Evolutionary conservation across 2,329 filamentous ascomycete species (phyloP), one percentile per base, ranked within the genome.

Genomic region (Claviceps maximensis): DNA sequence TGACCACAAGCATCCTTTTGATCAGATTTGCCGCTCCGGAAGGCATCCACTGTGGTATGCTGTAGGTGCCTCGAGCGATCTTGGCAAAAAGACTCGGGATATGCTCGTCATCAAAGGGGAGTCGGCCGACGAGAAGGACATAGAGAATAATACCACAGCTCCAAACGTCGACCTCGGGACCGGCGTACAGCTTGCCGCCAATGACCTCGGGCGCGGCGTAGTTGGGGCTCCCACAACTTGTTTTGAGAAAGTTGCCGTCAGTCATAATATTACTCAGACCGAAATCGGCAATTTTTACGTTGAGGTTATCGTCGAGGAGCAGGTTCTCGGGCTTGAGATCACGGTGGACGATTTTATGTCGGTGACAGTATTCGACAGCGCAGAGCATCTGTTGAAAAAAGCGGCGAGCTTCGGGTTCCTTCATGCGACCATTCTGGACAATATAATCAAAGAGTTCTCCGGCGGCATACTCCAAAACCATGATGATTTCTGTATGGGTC

Each of bases 341-440:
- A 67, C 93, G 86, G 70, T 98, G 93, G 42, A 97, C 93, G 63
- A 98, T 97, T 74, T 97, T 97, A 75, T 98, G 93, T 57, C 93
- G 82, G 71, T 98, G 93, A 65, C 93, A 98, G 72, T 98, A 98
- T 68, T 98, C 93, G 61, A 98, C 93, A 45, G 93, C 93, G 68
- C 93, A 96, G 52, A 98, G 87, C 71, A 98, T 98, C 70, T 98
- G 93, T 70, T 98, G 93, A 70, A 98, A 98, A 75, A 98, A 96
- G 60, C 91, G 89, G 54, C 93, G 84, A n/a, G 93, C 93, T 67
- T 94, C 87, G 56, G 84, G 79, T 69, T 98, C 93, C 60, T 85
- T 83, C 78, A 97, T 89, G 65, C 87, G 84, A 53, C 93, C 93
- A 65, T 96, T 84, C 65, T 90, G 86, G 54, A 98, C 93, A 57